A percentile compares a stretch with the other conserved stretches of the same genome.
phyloP scores from a whole-genome alignment of 441 rosid genomes.

The Jatropha multifida region DNA sequence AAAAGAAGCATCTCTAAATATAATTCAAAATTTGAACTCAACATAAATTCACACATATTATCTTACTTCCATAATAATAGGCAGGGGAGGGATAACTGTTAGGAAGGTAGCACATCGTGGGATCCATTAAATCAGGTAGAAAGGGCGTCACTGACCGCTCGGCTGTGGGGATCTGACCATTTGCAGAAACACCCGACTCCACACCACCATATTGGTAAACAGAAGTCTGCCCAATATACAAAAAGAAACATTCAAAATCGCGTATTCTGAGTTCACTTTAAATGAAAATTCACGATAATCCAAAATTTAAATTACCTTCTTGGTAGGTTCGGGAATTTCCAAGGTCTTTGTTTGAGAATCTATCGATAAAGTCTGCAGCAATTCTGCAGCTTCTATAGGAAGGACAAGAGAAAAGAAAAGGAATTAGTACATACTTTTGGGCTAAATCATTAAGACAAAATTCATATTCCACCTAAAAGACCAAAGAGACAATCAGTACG shows the following conservation, averaged over 20 bases:
- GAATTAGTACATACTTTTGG: neutral
- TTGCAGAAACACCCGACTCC: constrained; percentile 34
- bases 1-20: neutral
- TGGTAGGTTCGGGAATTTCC: constrained; percentile 70
- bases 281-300: neutral
- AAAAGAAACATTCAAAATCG: neutral
- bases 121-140: constrained; percentile 52
- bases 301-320: constrained; percentile 48
- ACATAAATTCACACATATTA: neutral
- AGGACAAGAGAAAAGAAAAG: constrained; percentile 43
- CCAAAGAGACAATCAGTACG: neutral
- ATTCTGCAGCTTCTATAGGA: constrained; percentile 66
- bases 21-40: neutral
- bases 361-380: constrained; percentile 75
- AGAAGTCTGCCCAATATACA: constrained; percentile 36
- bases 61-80: constrained; percentile 51
- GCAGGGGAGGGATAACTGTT: constrained; percentile 45
- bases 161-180: constrained; percentile 57
- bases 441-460: too few species aligned
- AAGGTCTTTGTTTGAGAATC: constrained; percentile 62
- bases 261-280: neutral
- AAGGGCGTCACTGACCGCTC: constrained; percentile 64
- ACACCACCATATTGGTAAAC: constrained; percentile 59
- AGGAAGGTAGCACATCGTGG: constrained; percentile 56
- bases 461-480: neutral